Evolutionary conservation across 805 yeast genomes (phyloP), one percentile per base, ranked within the genome.

Genomic region (Monosporozyma aquatica): DNA sequence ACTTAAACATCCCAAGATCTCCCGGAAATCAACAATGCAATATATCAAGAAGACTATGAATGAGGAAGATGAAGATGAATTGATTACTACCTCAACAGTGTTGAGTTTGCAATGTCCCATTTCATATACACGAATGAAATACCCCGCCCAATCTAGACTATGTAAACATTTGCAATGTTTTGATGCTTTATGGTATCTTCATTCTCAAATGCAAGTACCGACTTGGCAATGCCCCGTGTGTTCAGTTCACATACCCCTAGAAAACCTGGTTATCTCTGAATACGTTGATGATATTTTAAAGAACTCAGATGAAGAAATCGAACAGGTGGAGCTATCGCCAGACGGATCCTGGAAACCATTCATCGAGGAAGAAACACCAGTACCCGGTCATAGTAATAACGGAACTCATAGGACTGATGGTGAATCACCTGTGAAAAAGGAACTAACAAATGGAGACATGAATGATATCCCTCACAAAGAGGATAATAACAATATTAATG

Each of bases 211-310:
- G 43, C 90, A 82, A 56, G 76, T 83, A 0, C 82, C 95, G 0
- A 75, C 84, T 0, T 90, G 97, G 97, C 65, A 66, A 40, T 92
- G 98, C 56, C 96, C 97, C 0, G 71, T 86, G 3, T 92, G 98
- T 58, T 74, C 74, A 47, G 65, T 62, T 5, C 56, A 55, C 2
- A 64, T 86, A 2, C 62, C 67, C 2, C 65, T 78, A 13, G 71
- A 72, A 13, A 80, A 80, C 47, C 58, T 92, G 41, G 78, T 82
- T 0, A 66, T 87, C 0, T 87, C 85, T 49, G 95, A 85, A 47
- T 90, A 77, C 56, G 74, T 85, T 38, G 55, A 59, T 33, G 82
- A 81, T 11, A 76, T 90, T 38, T 54, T 90, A 17, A 56, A 68
- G 1, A 54, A 58, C 2, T 77, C 87, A 0, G 56, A 62, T 2